A percentile compares a stretch with the other conserved stretches of the same genome.
phyloP scores from a whole-genome alignment of 352 stramenopile species.

The Phytophthora europaea region DNA sequence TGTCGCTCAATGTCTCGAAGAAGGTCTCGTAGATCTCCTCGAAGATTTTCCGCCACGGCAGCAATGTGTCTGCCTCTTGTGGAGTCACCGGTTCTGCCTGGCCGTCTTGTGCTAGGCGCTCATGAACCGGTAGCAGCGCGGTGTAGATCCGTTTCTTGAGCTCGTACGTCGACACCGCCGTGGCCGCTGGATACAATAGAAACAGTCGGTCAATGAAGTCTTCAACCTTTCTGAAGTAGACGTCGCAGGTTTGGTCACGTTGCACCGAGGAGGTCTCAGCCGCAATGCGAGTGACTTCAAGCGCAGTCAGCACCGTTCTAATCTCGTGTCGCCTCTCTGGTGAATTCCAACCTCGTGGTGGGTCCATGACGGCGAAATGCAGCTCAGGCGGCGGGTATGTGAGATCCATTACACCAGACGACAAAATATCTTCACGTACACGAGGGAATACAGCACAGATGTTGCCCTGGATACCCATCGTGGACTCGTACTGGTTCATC shows the following conservation, averaged over 20 bases:
- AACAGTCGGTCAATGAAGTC: conserved; percentile 73
- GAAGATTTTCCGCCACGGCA: conserved; percentile 75
- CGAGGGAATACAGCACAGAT: conserved; percentile 35
- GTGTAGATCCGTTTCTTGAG: conserved; percentile 73
- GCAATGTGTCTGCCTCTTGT: conserved; percentile 28
- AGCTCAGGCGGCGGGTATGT: conserved; percentile 57
- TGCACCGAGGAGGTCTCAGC: conserved; percentile 28
- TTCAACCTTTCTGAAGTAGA: conserved; percentile 64
- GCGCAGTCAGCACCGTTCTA: conserved; percentile 34
- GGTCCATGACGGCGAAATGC: conserved; percentile 40
- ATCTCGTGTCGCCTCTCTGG: conserved; percentile 41
- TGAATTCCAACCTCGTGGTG: conserved; percentile 50
- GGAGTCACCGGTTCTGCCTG: conserved; percentile 20
- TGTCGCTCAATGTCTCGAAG: conserved; percentile 63
- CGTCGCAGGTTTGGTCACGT: conserved; percentile 53
- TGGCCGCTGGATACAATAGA: conserved; percentile 24
- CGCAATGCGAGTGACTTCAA: conserved; percentile 42
- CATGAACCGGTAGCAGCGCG: conserved; percentile 62
- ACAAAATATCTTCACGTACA: conserved; percentile 45
- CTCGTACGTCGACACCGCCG: conserved; percentile 62
- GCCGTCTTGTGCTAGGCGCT: conserved; percentile 36
- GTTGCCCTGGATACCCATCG: conserved; percentile 36
- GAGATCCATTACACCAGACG: conserved; percentile 41
- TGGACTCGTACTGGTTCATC: conserved; percentile 45
- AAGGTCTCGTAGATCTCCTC: conserved; percentile 68